Percentiles rank a stretch among this genome's conserved stretches.
Evolutionary conservation across 2,329 filamentous ascomycete species (phyloP).

Genomic region (Aspergillus ustus): DNA sequence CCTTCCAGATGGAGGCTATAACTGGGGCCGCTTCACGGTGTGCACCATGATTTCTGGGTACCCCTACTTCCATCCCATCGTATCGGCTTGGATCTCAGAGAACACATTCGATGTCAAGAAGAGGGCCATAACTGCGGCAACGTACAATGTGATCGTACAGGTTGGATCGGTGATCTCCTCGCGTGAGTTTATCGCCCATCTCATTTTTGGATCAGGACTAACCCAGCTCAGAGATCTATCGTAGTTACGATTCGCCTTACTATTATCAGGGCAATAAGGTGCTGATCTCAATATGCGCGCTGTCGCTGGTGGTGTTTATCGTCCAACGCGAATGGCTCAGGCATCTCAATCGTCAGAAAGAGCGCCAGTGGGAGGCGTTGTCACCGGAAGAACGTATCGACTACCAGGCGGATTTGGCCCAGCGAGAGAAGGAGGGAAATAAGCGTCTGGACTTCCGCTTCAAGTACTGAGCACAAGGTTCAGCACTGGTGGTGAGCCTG

Average conservation of each 20-base stretch:
- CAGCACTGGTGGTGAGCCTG: not conserved
- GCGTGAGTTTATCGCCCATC: conserved; percentile 22
- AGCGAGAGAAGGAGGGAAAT: conserved; percentile 55
- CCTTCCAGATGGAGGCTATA: conserved; percentile 46
- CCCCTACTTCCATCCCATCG: conserved; percentile 60
- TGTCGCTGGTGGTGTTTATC: conserved; percentile 54
- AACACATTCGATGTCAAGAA: conserved; percentile 38
- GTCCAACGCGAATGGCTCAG: conserved; percentile 52
- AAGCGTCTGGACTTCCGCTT: conserved; percentile 59
- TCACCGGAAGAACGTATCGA: conserved; percentile 48
- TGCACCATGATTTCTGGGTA: conserved; percentile 58
- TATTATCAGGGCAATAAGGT: conserved; percentile 61
- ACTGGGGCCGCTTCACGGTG: conserved; percentile 57
- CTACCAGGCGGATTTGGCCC: conserved; percentile 53
- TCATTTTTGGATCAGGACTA: not conserved
- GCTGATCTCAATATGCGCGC: conserved; percentile 55
- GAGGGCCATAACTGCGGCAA: conserved; percentile 33
- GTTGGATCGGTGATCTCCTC: conserved; percentile 35
- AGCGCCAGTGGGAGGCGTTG: conserved; percentile 53
- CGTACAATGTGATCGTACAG: conserved; percentile 44
- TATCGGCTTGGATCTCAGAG: conserved; percentile 34
- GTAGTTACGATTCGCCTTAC: conserved; percentile 55
- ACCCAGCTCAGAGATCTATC: conserved; percentile 52
- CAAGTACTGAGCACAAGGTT: conserved; percentile 41
- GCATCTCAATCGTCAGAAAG: conserved; percentile 56